A percentile compares a stretch with the other conserved stretches of the same genome.
Evolutionary conservation across 495 filamentous ascomycete genomes (phyloP).

Genomic region (Hypomontagnella monticulosa): DNA sequence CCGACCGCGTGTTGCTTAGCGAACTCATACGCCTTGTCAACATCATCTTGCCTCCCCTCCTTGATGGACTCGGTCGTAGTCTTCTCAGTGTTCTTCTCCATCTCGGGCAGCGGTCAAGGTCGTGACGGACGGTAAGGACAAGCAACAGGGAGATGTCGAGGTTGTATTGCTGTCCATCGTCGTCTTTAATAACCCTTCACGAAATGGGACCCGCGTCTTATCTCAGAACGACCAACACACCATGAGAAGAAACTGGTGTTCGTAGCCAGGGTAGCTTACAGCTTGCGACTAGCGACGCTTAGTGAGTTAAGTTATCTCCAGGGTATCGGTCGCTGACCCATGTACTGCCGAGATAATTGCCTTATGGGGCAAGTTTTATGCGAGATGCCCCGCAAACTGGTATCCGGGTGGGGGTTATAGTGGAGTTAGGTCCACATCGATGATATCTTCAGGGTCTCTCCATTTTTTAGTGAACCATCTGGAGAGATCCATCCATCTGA

Average conservation of each 20-base stretch:
- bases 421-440: neutral
- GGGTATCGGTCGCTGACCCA: neutral
- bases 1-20: constrained; percentile 49
- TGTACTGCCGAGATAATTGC: constrained; percentile 15
- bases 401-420: neutral
- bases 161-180: constrained; percentile 5
- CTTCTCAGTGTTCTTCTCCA: constrained; percentile 25
- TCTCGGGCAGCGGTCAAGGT: neutral
- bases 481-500: too few species aligned
- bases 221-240: constrained; percentile 5
- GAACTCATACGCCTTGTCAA: constrained; percentile 56
- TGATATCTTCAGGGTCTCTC: constrained; percentile 8
- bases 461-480: neutral
- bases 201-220: constrained; percentile 4
- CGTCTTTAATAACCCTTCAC: constrained; percentile 8
- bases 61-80: constrained; percentile 12
- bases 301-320: constrained; percentile 18
- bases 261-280: constrained; percentile 11
- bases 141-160: constrained; percentile 3
- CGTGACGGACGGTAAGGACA: neutral
- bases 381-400: neutral
- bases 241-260: constrained; percentile 1
- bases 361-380: neutral
- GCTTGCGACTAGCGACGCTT: neutral
- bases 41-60: constrained; percentile 35